Conservation (phyloP, 192 early-diverging fungal genomes). For the Coemansia sp. region DNA sequence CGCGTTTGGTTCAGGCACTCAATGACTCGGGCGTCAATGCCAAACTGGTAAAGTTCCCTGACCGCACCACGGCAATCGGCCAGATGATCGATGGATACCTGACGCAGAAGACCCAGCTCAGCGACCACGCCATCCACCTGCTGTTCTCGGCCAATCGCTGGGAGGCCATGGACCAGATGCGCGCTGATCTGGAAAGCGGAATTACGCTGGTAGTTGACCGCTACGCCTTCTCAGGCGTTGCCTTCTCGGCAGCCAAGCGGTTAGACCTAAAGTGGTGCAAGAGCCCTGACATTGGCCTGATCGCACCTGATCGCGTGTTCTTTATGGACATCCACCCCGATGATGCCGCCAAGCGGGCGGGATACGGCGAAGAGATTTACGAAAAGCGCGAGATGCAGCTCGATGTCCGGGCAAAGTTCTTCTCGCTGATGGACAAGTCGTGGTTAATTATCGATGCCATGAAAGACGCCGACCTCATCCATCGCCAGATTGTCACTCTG, state of each 20-base stretch:
- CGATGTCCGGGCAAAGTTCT: conserved; percentile 72
- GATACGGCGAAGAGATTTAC: conserved; percentile 92
- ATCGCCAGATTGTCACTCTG: conserved; percentile 39
- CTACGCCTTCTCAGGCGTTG: conserved; percentile 95
- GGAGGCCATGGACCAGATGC: conserved; percentile 77
- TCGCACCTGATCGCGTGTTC: conserved; percentile 83
- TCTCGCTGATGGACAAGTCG: conserved; percentile 58
- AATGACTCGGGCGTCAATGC: conserved; percentile 45
- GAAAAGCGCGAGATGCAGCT: conserved; percentile 83
- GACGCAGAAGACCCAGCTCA: conserved; percentile 63
- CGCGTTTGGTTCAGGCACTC: conserved; percentile 63
- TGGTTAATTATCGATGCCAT: conserved; percentile 53
- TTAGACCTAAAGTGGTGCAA: conserved; percentile 88
- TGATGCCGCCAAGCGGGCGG: conserved; percentile 73
- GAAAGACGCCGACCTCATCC: conserved; percentile 39
- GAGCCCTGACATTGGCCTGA: conserved; percentile 78
- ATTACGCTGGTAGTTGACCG: conserved; percentile 84
- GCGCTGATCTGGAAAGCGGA: conserved; percentile 62
- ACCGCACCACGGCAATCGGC: conserved; percentile 91
- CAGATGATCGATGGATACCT: conserved; percentile 87
- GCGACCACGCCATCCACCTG: conserved; percentile 84
- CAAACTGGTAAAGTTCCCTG: conserved; percentile 82
- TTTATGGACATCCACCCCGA: conserved; percentile 81
- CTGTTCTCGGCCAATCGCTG: conserved; percentile 97
- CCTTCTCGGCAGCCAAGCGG: conserved; percentile 87